Evolutionary conservation across 306 rosid species (phyloP), one percentile per base, ranked within the genome.

Genomic region (Cucumis melo): DNA sequence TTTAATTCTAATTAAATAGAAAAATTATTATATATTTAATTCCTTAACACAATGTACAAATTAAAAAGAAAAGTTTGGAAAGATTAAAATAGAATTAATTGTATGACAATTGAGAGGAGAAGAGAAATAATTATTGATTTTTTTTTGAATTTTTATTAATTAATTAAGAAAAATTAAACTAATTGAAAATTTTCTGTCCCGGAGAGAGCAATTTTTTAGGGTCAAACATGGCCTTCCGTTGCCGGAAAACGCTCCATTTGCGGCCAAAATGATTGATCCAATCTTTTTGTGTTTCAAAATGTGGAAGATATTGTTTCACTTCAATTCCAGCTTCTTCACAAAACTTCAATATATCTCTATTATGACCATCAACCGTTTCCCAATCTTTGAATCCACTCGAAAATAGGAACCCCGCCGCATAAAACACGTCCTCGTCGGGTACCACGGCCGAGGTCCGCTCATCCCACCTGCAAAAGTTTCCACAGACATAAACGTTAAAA

Each of bases 171-270:
- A n/a, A n/a, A 12, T 46, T 46, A 5, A 51, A 78, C 5, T 11
- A 29, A 73, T 71, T 82, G 83, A 94, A 91, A 82, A 94, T 87
- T 75, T 81, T 78, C 77, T 94, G 98, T 64, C 97, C 98, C 0
- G 97, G 97, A 17, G 97, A 82, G 73, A 94, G 72, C 74, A 91
- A 85, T 61, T 72, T 78, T 7, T 85, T 84, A 10, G 98, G 98
- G 77, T 94, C 98, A 79, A 82, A 91, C 65, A 34, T 29, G 46
- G 5, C 9, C 83, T 94, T 94, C 83, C 83, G 83, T 7, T 42
- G 15, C 16, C 58, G 34, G 75, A 91, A 90, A 27, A 6, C 8
- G 16, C 56, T 27, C 97, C 93, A 94, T 76, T 94, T 94, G 53
- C 78, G 36, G 6, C 96, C 98, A 83, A 83, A 91, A 8, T 91